Evolutionary conservation across 495 filamentous ascomycete species (phyloP), one percentile per base, ranked within the genome.

Genomic region (Collariella sp.): DNA sequence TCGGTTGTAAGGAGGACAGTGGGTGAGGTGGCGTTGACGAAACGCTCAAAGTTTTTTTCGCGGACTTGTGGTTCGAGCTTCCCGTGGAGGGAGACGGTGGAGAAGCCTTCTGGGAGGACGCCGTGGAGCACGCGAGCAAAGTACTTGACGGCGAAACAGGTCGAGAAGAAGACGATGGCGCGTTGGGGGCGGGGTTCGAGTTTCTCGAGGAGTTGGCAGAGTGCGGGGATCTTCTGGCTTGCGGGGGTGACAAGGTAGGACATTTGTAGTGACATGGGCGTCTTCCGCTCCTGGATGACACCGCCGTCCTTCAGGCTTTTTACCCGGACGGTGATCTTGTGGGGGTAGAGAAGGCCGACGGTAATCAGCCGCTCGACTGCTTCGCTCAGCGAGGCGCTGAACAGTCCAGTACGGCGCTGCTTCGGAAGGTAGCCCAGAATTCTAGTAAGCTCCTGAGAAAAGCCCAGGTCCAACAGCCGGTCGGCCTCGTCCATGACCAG

Each of bases 401-500:
- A 98, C 9, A 98, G 73, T 1, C 93, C 93, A 0, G 94, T 98
- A 15, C 93, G 78, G 34, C 93, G 76, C 64, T 98, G 94, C 63
- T 97, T 98, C 2, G 93, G 94, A 12, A 98, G 72, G 10, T 86
- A 79, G 11, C 81, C 77, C 29, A 97, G 71, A 49, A 98, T 98
- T 45, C 81, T 86, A 47, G 89, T 87, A 5, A 98, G 72, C 57
- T 93, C 87, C 7, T 91, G 83, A 62, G 90, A 89, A 73, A 98
- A 97, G 9, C 94, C 94, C n/a, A 96, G 75, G 68, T 98, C 94
- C 7, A 98, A 73, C 22, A 98, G 71, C 50, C 94, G 74, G 65
- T 98, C 93, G 39, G 93, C 93, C 70, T 98, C 93, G 62, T 98
- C 93, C 47, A 98, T 76, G 43, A 98, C 86, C 12, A 98, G 78